Base-by-base conservation (phyloP, 805 yeast species). In the Jamesozyma gamospora region DNA sequence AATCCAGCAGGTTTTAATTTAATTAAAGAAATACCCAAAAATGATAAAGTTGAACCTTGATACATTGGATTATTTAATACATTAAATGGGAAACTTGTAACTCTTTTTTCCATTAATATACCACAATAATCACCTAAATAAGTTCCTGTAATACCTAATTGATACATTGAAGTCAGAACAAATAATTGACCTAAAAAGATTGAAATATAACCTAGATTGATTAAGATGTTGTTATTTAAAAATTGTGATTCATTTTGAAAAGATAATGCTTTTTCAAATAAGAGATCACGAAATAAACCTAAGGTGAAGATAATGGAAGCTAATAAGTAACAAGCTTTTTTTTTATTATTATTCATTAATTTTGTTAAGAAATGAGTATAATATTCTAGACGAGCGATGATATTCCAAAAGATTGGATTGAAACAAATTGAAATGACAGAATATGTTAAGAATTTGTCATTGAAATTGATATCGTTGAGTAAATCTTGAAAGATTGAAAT, bases 91-190 rank as follows among this genome's bases (percentile, higher is more conserved):
- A 92, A 92, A 1, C 82, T 78, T 14, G 90, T 81, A 43, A 92
- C 95, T 56, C 95, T 74, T 47, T 83, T 75, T 46, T 79, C 78
- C 92, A 90, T 92, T 52, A 92, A 72, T 53, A 92, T 88, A 1
- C 97, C 97, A 63, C 92, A 92, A 65, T 92, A 94, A 62, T 92
- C 98, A 32, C 98, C 98, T 44, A 92, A 66, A 56, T 92, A 92
- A 10, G 98, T 92, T 18, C 98, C 98, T 12, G 96, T 90, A 44
- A 92, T 76, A 18, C 98, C 98, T 48, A 92, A 70, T 12, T 82
- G 81, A 66, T 77, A 90, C 97, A 92, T 90, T 17, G 96, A 85
- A 25, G 79, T 64, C 26, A 82, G 47, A 2, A 88, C 97, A 39
- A 92, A 73, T 9, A 84, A 62, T 49, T 88, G 87, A 17, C 98